Conservation (phyloP, 306 rosid genomes). For the Heteromeles arbutifolia region DNA sequence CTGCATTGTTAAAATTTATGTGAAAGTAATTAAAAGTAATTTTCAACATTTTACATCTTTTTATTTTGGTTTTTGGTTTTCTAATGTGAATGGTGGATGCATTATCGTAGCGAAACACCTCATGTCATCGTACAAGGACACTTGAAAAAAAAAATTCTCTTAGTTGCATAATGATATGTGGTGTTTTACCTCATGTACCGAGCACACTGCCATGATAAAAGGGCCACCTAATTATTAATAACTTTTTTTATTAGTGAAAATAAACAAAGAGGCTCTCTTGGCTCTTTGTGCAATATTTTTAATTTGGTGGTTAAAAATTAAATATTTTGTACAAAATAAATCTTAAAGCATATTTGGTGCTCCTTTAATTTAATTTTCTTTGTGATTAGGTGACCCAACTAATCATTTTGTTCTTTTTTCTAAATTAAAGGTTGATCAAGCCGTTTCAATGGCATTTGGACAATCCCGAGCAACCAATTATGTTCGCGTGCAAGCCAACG, state of each 20-base stretch:
- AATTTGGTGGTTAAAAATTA: not conserved
- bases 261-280: not conserved
- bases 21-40: too few relatives aligned
- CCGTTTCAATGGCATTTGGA: conserved; percentile 87
- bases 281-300: not conserved
- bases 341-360: conserved; percentile 9
- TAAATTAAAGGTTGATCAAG: conserved; percentile 77
- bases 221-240: conserved; percentile 18
- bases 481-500: conserved; percentile 62
- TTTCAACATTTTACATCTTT: too few relatives aligned
- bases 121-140: too few relatives aligned
- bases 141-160: too few relatives aligned
- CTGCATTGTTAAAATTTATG: not conserved
- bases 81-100: too few relatives aligned
- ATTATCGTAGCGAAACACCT: too few relatives aligned
- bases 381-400: conserved; percentile 15
- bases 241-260: not conserved
- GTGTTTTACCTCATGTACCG: accelerated
- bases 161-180: too few relatives aligned
- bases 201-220: not conserved
- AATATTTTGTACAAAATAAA: not conserved
- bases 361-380: not conserved
- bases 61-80: too few relatives aligned
- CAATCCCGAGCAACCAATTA: conserved; percentile 53
- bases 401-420: conserved; percentile 4